Percentiles rank a stretch among this genome's conserved stretches.
These are phyloP conservation scores for Colletotrichum filicis DNA, from an alignment of 2,329 filamentous ascomycete genomes.

Conservation along the genomic window DNA sequence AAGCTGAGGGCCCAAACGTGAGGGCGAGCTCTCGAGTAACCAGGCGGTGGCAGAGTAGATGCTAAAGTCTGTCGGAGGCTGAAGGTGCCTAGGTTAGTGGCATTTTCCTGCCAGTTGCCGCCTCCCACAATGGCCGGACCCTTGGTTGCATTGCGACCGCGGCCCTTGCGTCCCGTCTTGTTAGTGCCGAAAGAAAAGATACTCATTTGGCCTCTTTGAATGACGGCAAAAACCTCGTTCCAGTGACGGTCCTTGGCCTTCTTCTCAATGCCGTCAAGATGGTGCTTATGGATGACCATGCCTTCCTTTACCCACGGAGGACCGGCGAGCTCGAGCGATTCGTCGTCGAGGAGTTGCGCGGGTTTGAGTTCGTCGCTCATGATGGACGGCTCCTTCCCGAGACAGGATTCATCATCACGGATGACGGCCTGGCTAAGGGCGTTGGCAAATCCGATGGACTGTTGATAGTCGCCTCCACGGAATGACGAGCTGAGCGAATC, in stretches of 20 bases:
- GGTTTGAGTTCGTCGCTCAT: slow-evolving; percentile 70
- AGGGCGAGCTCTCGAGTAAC: slow-evolving; percentile 89
- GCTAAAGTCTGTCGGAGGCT: slow-evolving; percentile 91
- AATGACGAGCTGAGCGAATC: slow-evolving; percentile 86
- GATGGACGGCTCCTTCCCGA: slow-evolving; percentile 58
- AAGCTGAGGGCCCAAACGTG: slow-evolving; percentile 95
- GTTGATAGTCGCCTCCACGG: slow-evolving; percentile 85
- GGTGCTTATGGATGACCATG: slow-evolving; percentile 94
- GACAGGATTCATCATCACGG: slow-evolving; percentile 78
- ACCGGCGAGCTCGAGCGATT: slow-evolving; percentile 88
- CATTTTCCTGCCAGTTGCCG: slow-evolving; percentile 98
- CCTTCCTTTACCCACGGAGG: slow-evolving; percentile 99
- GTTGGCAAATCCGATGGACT: slow-evolving; percentile 97
- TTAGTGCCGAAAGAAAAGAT: slow-evolving; percentile 92
- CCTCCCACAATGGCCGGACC: slow-evolving; percentile 82
- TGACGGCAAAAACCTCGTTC: slow-evolving; percentile 94
- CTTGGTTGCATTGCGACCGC: slow-evolving; percentile 60
- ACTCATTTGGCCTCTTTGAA: slow-evolving; percentile 93
- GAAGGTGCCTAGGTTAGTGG: slow-evolving; percentile 88
- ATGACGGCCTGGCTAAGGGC: slow-evolving; percentile 97
- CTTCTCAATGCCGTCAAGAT: slow-evolving; percentile 90
- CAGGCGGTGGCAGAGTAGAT: slow-evolving; percentile 87
- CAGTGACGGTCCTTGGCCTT: slow-evolving; percentile 94
- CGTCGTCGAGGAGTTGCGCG: slow-evolving; percentile 84
- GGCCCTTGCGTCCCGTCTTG: slow-evolving; percentile 77